These are phyloP conservation scores for Vigna radiata DNA, from an alignment of 306 rosid genomes.

Conservation along the genomic window DNA sequence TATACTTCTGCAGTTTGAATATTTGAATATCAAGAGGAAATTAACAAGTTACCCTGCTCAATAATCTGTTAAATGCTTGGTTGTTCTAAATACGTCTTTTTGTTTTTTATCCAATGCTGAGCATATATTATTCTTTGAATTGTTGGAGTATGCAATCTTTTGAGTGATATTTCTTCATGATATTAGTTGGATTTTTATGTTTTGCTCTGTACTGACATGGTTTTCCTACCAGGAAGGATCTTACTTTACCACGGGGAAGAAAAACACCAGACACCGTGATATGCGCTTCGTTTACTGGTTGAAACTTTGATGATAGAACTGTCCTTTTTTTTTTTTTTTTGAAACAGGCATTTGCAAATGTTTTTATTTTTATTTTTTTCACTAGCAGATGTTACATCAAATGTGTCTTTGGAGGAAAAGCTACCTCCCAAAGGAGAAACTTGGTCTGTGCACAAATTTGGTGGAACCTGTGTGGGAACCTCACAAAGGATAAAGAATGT, in stretches of 20 bases:
- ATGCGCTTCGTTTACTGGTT: constrained; percentile 52
- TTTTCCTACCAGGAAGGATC: constrained; percentile 50
- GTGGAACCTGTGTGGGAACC: constrained; percentile 95
- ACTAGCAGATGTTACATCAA: constrained; percentile 54
- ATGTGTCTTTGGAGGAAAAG: constrained; percentile 56
- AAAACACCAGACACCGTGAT: constrained; percentile 28
- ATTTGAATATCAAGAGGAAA: not conserved
- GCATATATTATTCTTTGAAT: not conserved
- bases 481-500: constrained; percentile 86
- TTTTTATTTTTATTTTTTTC: not conserved
- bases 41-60: not conserved
- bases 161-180: not conserved
- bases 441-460: constrained; percentile 99
- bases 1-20: not conserved
- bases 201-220: not conserved
- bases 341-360: not conserved
- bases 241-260: constrained; percentile 41
- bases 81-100: not conserved
- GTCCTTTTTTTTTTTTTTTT: constrained; percentile 24
- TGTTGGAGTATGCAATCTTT: not conserved
- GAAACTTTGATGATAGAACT: constrained; percentile 19
- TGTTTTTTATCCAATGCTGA: constrained; percentile 11
- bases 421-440: constrained; percentile 73
- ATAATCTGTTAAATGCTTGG: not conserved
- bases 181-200: not conserved